Base-by-base conservation (phyloP, 1,284 basidiomycete genomes). In the Melanopsichium pennsylvanicum region DNA sequence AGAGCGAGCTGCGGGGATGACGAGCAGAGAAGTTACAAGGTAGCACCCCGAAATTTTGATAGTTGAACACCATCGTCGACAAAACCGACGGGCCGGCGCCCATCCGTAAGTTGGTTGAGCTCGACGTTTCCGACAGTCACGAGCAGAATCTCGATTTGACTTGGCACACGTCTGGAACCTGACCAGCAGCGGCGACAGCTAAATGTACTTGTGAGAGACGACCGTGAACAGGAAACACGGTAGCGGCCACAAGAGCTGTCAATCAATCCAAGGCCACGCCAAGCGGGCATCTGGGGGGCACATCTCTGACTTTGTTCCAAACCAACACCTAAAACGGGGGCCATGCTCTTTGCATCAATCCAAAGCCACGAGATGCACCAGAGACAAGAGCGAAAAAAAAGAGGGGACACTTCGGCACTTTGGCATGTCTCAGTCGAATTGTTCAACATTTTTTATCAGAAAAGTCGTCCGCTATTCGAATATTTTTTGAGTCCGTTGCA, bases 11-110 rank as follows among this genome's bases (percentile, higher is more conserved):
- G 51, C 46, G 60, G 31, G 43, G 60, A 32, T 52, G 52, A 57
- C 51, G 36, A 52, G 39, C 34, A 51, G 54, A 57, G 60, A 63
- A 57, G 52, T 57, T 63, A 57, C 23, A 46, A 51, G 35, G 35
- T 13, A 47, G 60, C 54, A 63, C 60, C 60, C 60, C 41, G 35
- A 56, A 63, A 57, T 39, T 52, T 63, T 47, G 8, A 11, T 32
- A 31, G 12, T 16, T 26, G 26, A 45, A 44, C 31, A 25, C 16
- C 25, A 33, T 19, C 22, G 38, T 22, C 33, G 41, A 46, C 19
- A 34, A 21, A 18, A 39, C 42, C 37, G 29, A 47, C 29, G 32
- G 45, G 38, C 21, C 33, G 42, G 42, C 10, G 18, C 15, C n/a
- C n/a, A n/a, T n/a, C n/a, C n/a, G n/a, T 48, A 22, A 12, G 15